phyloP scores from a whole-genome alignment of 148 eudicot genomes.

The Cornus florida region DNA sequence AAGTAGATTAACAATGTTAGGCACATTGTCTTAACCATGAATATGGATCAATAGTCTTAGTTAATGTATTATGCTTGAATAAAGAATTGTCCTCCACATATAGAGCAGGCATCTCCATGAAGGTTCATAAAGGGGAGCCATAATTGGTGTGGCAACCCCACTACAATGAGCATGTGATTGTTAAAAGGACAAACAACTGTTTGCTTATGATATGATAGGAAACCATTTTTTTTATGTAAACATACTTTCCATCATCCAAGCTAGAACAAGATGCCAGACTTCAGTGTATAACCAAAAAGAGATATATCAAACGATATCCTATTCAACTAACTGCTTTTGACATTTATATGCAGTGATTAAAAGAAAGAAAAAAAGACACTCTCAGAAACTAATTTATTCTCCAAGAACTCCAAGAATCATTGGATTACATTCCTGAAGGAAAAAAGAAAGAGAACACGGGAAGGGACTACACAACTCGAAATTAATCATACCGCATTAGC shows the following conservation, averaged over 20 bases:
- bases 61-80: neutral
- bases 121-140: neutral
- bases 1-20: neutral
- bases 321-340: neutral
- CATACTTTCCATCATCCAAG: neutral
- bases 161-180: neutral
- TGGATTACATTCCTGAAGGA: neutral
- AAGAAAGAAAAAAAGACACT: neutral
- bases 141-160: no score
- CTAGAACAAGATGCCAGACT: neutral
- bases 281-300: neutral
- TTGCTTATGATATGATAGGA: no score
- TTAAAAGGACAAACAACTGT: neutral
- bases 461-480: conserved; percentile 3
- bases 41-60: neutral
- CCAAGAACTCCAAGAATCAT: neutral
- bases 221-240: no score
- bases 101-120: neutral
- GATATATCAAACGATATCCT: neutral
- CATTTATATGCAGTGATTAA: neutral
- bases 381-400: neutral
- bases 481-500: conserved; percentile 45
- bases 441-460: conserved; percentile 4
- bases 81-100: neutral
- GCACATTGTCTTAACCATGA: neutral